Evolutionary conservation across 257 asterid genomes (phyloP), one percentile per base, ranked within the genome.

Genomic region (Eustoma russellianum): DNA sequence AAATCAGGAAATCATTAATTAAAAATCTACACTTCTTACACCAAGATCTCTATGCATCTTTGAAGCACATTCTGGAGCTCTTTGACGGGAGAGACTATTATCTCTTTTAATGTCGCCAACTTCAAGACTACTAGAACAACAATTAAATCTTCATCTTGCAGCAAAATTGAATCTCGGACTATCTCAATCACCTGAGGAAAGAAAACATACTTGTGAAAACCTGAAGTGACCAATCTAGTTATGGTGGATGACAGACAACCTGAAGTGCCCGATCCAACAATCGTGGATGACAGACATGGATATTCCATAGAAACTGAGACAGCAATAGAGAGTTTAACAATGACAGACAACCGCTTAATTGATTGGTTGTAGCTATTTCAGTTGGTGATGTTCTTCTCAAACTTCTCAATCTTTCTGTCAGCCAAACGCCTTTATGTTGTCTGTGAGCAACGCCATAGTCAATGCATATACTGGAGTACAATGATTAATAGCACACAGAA

Each of bases 351-450:
- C n/a, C n/a, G n/a, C n/a, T n/a, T n/a, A n/a, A n/a, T n/a, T n/a
- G n/a, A n/a, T n/a, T n/a, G n/a, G n/a, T n/a, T n/a, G n/a, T n/a
- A n/a, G n/a, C n/a, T n/a, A n/a, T n/a, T n/a, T n/a, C n/a, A n/a
- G n/a, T n/a, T n/a, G 50, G 93, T 83, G 24, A 89, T 83, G 62
- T 86, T 89, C 81, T 86, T 89, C 73, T 89, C 88, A 62, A 89
- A 89, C 76, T 41, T 89, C 85, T 76, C 88, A 7, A 83, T 67
- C 79, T 89, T 89, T 78, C 90, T 81, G 66, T 68, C 83, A 41
- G 94, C 85, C 54, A 89, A 79, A 78, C 94, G 85, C 84, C 79
- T 83, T 52, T 96, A 79, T 50, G 93, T 86, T 53, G 95, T 89
- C 97, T 89, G 79, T 17, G 56, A 11, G 63, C 16, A 35, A 35